Conservation (phyloP, 495 filamentous ascomycete genomes). For the Aspergillus affinis region DNA sequence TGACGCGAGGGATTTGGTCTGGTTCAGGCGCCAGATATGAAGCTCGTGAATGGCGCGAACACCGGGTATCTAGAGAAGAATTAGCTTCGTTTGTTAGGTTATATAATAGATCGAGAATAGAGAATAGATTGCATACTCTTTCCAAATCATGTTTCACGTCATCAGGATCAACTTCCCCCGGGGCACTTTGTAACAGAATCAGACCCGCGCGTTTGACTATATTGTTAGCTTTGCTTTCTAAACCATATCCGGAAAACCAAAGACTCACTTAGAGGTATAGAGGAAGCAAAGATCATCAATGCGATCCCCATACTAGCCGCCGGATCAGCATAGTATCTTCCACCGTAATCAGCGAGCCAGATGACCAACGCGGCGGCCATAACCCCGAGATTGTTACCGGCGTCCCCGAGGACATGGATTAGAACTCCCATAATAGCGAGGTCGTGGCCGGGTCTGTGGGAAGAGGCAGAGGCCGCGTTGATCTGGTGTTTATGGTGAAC, state of each 20-base stretch:
- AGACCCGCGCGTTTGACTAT: constrained; percentile 34
- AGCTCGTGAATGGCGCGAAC: constrained; percentile 44
- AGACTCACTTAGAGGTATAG: constrained; percentile 36
- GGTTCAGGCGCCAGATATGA: constrained; percentile 48
- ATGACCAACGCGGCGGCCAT: constrained; percentile 44
- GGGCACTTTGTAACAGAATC: constrained; percentile 80
- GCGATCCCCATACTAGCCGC: constrained; percentile 45
- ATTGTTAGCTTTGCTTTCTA: constrained; percentile 21
- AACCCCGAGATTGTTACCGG: constrained; percentile 48
- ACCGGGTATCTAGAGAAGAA: constrained; percentile 35
- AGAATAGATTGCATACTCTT: constrained; percentile 16
- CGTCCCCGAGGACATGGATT: constrained; percentile 47
- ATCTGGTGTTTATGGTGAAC: constrained; percentile 61
- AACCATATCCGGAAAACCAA: neutral
- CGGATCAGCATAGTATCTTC: constrained; percentile 47
- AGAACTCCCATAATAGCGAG: constrained; percentile 48
- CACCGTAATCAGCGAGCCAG: constrained; percentile 36
- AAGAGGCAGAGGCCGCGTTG: constrained; percentile 2
- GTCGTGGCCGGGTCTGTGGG: constrained; percentile 23
- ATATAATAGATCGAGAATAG: neutral
- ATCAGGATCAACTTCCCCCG: constrained; percentile 67
- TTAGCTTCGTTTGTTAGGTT: neutral
- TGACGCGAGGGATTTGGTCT: constrained; percentile 44
- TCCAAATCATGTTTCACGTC: constrained; percentile 71
- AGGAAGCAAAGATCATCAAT: constrained; percentile 43